Evolutionary conservation across 345 rosid genomes (phyloP).

Genomic region (Acer yangbiense): DNA sequence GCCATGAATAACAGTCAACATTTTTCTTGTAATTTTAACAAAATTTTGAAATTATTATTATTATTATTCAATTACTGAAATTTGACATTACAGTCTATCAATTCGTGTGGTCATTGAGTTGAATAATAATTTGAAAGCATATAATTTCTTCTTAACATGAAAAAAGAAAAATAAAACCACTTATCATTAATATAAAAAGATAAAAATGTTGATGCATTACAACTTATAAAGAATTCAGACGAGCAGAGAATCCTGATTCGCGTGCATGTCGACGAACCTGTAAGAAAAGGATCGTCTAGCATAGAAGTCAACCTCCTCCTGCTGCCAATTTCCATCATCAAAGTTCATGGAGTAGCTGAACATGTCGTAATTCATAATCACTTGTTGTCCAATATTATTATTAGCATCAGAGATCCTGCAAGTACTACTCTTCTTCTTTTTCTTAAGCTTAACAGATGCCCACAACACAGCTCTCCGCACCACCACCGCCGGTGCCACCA

Average conservation of each 20-base stretch:
- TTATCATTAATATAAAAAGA: too few relatives aligned
- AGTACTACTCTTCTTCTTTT: constrained; percentile 14
- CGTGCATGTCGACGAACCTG: constrained; percentile 10
- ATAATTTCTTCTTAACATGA: too few relatives aligned
- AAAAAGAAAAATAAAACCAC: too few relatives aligned
- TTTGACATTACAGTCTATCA: too few relatives aligned
- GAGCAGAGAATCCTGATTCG: not conserved
- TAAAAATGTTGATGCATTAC: too few relatives aligned
- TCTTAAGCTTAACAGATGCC: constrained; percentile 9
- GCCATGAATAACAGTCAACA: too few relatives aligned
- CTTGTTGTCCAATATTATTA: not conserved
- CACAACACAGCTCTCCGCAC: not conserved
- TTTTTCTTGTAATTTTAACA: too few relatives aligned
- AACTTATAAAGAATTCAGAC: too few relatives aligned
- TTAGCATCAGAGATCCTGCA: constrained; percentile 5
- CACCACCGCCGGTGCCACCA: not conserved
- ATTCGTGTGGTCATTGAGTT: too few relatives aligned
- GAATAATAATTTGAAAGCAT: too few relatives aligned
- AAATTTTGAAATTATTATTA: too few relatives aligned
- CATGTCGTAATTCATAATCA: constrained; percentile 17
- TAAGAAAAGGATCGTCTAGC: constrained; percentile 17
- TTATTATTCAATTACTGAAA: too few relatives aligned
- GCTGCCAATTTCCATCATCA: constrained; percentile 33
- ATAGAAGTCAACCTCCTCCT: constrained; percentile 25
- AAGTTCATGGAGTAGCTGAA: constrained; percentile 25